Evolutionary conservation across 2,329 filamentous ascomycete genomes (phyloP), one percentile per base, ranked within the genome.

Genomic region (Fusarium humuli): DNA sequence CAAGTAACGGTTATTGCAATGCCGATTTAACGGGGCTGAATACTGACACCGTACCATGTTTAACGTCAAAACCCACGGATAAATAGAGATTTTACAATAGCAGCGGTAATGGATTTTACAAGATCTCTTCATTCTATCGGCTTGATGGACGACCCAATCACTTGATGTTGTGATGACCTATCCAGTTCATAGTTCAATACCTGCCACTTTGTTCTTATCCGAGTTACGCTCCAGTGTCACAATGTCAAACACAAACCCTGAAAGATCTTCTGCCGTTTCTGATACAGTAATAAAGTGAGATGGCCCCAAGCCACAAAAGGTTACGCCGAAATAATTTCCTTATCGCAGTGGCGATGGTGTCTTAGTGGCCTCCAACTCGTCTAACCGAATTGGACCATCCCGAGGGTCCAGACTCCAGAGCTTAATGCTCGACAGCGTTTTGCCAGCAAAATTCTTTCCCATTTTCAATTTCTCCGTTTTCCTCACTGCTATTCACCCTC

Each of bases 271-370:
- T 23, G 48, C 44, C 44, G 23, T 49, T 57, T 27, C 34, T 65
- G 54, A 46, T 47, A 50, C 37, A 59, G 32, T 22, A 55, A 72
- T 57, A 64, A 32, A 44, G 12, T 8, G 16, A 40, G 40, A 58
- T 60, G 58, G 48, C 20, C 29, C 71, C 59, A 69, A 53, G 44
- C 72, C 70, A 20, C 27, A 74, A 75, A 40, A 23, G 72, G 70
- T 71, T 73, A 73, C 70, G 48, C 58, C 56, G 52, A 52, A 57
- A 47, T 23, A 29, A 68, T 57, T 53, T 34, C 34, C 49, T 69
- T 69, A 54, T 55, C 71, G 49, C 27, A 44, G 58, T 61, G 62
- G 61, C 54, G 57, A 72, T 62, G 44, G 32, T 63, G 63, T 55
- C 69, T 69, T 55, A 69, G 62, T 66, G 64, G 37, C 57, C 60